Evolutionary conservation across 768 basidiomycete genomes (phyloP), one percentile per base, ranked within the genome.

Genomic region (Tylopilus vinaceipallidus): DNA sequence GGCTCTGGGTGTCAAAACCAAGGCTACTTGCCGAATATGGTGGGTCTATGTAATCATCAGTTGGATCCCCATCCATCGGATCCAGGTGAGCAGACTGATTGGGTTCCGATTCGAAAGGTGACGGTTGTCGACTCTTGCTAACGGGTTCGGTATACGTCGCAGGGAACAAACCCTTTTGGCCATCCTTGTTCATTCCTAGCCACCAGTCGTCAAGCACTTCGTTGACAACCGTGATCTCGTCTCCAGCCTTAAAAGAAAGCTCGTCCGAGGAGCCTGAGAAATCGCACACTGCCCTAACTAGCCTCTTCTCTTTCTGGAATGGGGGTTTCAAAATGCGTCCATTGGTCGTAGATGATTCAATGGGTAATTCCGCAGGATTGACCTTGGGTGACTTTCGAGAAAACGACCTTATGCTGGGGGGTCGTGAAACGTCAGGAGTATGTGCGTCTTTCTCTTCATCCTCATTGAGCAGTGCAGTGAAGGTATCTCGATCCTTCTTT

Each of bases 171-270:
- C 93, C 93, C 44, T 77, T 82, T 53, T 74, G 75, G 2, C 88
- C 90, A 47, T 78, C 70, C 37, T 52, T 57, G 29, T 82, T 64
- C 62, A 88, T 83, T 7, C 92, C 93, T 73, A 92, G 80, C 88
- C 91, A 95, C 93, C 93, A 95, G 52, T 83, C 91, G 53, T 90
- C 88, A 29, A 91, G 73, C 1, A 93, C 88, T 64, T 95, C 91
- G 29, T 82, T 83, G 24, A 90, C 58, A 24, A 94, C 83, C 13
- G 76, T 66, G 49, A 97, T 86, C 56, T 90, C 81, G 34, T 86
- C 84, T 1, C 91, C 93, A 5, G 75, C 71, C 49, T 72, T 77
- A 71, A 95, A 86, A 36, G 77, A 77, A 32, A 97, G 73, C 65
- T 95, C 93, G 56, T 94, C 92, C 2, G 80, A 71, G 2, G 83